A percentile compares a stretch with the other conserved stretches of the same genome.
phyloP scores from a whole-genome alignment of 306 rosid species.

The Alnus rubra region DNA sequence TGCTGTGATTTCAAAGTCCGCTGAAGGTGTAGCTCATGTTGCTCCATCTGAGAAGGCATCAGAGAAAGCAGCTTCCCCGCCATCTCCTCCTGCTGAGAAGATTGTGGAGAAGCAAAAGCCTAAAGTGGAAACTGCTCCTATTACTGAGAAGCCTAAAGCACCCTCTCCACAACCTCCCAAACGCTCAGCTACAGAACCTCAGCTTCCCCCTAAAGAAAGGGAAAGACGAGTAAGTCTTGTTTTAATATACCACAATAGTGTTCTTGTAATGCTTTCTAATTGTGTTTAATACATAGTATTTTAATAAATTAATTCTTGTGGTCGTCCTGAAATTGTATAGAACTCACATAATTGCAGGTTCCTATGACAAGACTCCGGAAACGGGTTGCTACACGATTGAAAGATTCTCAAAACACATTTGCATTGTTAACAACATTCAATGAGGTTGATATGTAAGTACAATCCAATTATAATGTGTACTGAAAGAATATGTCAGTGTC shows the following conservation, averaged over 20 bases:
- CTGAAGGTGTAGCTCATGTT: slow-evolving; percentile 68
- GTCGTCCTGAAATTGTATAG: background rate
- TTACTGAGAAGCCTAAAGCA: slow-evolving; percentile 46
- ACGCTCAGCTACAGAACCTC: slow-evolving; percentile 72
- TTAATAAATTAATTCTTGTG: slow-evolving; percentile 16
- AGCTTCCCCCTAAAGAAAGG: slow-evolving; percentile 79
- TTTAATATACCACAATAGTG: background rate
- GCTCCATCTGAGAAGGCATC: slow-evolving; percentile 63
- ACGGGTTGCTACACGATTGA: slow-evolving; percentile 70
- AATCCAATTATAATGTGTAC: slow-evolving; percentile 1
- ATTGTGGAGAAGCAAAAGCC: slow-evolving; percentile 53
- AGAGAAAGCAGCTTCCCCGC: slow-evolving; percentile 48
- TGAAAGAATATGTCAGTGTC: slow-evolving; percentile 8
- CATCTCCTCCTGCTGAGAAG: slow-evolving; percentile 42
- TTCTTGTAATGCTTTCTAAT: background rate
- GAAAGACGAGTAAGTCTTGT: slow-evolving; percentile 68
- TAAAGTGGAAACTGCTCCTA: slow-evolving; percentile 46
- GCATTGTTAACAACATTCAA: slow-evolving; percentile 87
- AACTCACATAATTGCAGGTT: slow-evolving; percentile 49
- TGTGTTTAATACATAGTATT: slow-evolving; percentile 14
- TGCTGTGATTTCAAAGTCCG: slow-evolving; percentile 80
- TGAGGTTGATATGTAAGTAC: slow-evolving; percentile 83
- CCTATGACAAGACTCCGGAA: slow-evolving; percentile 83
- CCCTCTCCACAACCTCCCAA: slow-evolving; percentile 43
- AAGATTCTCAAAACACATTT: slow-evolving; percentile 84